phyloP scores from a whole-genome alignment of 768 basidiomycete genomes.

The Nevesoporus exiguus region DNA sequence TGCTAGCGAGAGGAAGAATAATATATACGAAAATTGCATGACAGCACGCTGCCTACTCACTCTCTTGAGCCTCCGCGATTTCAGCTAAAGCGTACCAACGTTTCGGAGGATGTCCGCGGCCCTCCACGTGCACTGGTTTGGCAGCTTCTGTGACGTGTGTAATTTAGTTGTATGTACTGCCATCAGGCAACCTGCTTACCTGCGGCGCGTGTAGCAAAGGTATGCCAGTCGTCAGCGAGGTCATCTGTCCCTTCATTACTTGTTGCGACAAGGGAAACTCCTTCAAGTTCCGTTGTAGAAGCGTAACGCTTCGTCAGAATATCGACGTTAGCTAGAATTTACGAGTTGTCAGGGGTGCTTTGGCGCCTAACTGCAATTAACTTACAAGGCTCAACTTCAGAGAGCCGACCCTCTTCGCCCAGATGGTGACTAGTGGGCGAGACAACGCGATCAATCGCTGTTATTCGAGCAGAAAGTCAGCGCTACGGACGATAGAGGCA shows the following conservation, averaged over 20 bases:
- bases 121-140: background rate
- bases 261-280: background rate
- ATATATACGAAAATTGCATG: background rate
- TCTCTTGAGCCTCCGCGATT: background rate
- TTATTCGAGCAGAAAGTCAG: background rate
- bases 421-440: background rate
- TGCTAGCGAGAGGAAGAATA: background rate
- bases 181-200: background rate
- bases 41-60: background rate
- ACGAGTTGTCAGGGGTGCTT: background rate
- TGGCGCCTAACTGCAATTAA: background rate
- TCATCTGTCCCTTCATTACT: background rate
- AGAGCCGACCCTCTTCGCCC: background rate
- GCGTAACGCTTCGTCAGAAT: background rate
- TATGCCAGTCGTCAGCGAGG: background rate
- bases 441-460: conserved; percentile 2
- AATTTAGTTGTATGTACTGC: background rate
- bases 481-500: background rate
- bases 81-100: conserved; percentile 11
- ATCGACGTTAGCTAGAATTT: background rate
- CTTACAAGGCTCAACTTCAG: conserved; percentile 1
- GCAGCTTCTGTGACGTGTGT: background rate
- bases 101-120: background rate
- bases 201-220: background rate
- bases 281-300: background rate